Base-by-base conservation (phyloP, 1,284 basidiomycete species). In the Trichosporon inkin region DNA sequence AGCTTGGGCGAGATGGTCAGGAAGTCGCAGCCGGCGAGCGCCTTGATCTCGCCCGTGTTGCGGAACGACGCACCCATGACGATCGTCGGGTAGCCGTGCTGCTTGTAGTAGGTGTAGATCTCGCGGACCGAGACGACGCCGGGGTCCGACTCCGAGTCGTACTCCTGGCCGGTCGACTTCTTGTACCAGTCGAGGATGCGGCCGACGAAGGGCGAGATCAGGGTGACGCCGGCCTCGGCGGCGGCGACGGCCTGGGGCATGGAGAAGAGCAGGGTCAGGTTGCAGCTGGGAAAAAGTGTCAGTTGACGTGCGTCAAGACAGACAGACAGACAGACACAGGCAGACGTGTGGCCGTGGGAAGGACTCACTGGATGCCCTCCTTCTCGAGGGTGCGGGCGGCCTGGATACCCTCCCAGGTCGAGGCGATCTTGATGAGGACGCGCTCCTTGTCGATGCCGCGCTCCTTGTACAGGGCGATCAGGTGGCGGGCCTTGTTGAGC, bases 51-150 rank as follows among this genome's bases (percentile, higher is more conserved):
- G 72, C 90, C 90, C 61, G 80, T 80, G 83, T 95, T 95, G 77
- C 92, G 89, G 93, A 99, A 99, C 57, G 92, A 96, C 65, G 95
- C 95, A 78, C 95, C 95, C 95, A 99, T 99, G 79, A 99, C 94
- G 79, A 98, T 98, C 70, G 95, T 99, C 76, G 94, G 92, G 86
- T 98, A 98, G 67, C 86, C 85, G 82, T 99, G 85, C 80, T 96
- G 92, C 84, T 99, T 99, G 87, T 98, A 99, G 84, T 98, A 98
- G 84, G 71, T 76, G 63, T 41, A 99, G 83, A 98, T 99, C 80
- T 85, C 88, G 83, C 90, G 88, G 65, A 99, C 95, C 40, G 92
- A 95, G 78, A 86, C 79, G 68, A 99, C 95, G 84, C 95, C 95
- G n/a, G 95, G 95, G 83, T 99, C 95, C 55, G 71, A 73, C 69